Evolutionary conservation across 768 basidiomycete species (phyloP), one percentile per base, ranked within the genome.

Genomic region (Termitomyces sp.): DNA sequence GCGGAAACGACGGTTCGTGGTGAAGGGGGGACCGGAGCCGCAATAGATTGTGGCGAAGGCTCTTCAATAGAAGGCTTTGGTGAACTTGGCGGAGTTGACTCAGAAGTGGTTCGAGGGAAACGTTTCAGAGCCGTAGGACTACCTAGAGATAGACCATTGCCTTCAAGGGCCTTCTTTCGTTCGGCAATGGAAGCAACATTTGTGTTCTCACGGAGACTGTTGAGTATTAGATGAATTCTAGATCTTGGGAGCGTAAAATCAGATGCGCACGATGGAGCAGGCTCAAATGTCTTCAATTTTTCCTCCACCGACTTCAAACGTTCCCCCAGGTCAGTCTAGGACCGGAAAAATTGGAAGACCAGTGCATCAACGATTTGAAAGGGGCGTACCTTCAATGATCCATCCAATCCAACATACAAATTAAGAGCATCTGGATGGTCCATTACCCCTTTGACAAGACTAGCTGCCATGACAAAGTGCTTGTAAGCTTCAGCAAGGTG

Each of bases 161-260:
- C 83, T 64, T 86, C 80, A 18, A 96, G 70, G 15, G 88, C 83
- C 60, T 80, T 83, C 71, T 94, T 78, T 47, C 94, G 82, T 72
- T 93, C 92, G 23, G 88, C 88, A 55, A 96, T 91, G 39, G 74
- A 72, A 15, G 76, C 68, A 35, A 71, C 77, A 55, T 75, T 70
- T n/a, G 52, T 42, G 36, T 64, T 51, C n/a, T 50, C 41, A 46
- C 58, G 53, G 38, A 47, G 56, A 47, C 68, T 66, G 36, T 10
- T 36, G 51, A 40, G 49, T 38, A 42, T 59, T 51, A 62, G 54
- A 9, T 39, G 56, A 38, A 25, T 18, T 25, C 23, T 38, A 27
- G 45, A 20, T 11, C 18, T 18, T 20, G 38, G 39, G 32, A 51
- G 15, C 12, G 27, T 31, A 18, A 56, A 43, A 16, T 50, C n/a